Evolutionary conservation across 371 early-diverging fungal genomes (phyloP).

Genomic region (Encephalitozoon intestinalis): DNA sequence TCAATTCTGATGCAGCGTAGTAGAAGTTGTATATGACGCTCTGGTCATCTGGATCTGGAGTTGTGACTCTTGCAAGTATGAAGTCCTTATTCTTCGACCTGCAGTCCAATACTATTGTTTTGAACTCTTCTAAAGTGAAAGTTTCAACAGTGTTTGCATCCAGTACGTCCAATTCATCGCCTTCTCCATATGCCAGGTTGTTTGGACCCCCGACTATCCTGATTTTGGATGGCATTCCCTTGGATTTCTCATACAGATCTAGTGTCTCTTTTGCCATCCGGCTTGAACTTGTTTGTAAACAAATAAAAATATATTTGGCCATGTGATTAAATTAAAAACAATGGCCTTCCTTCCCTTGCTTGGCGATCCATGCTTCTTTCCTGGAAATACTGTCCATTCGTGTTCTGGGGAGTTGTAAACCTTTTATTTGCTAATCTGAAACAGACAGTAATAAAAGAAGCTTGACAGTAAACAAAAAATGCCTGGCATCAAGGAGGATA

Average conservation of each 20-base stretch:
- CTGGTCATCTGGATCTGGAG: constrained; percentile 65
- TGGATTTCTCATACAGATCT: constrained; percentile 41
- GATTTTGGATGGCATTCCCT: constrained; percentile 45
- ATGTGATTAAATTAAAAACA: constrained; percentile 3
- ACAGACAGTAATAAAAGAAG: constrained; percentile 14
- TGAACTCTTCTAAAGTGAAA: constrained; percentile 70
- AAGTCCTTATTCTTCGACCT: constrained; percentile 67
- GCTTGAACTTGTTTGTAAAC: constrained; percentile 34
- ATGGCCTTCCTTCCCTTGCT: neutral
- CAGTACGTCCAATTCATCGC: constrained; percentile 60
- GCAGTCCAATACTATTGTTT: constrained; percentile 63
- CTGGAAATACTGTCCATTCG: neutral
- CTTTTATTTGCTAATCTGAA: constrained; percentile 4
- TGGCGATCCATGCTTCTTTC: neutral
- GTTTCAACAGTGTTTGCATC: constrained; percentile 67
- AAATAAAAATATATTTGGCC: constrained; percentile 24
- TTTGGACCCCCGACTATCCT: constrained; percentile 59
- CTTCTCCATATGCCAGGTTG: constrained; percentile 30
- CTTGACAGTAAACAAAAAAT: constrained; percentile 5
- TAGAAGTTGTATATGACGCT: constrained; percentile 65
- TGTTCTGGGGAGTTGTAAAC: neutral
- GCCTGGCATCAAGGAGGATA: neutral
- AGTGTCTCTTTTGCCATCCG: constrained; percentile 15
- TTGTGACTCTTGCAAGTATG: constrained; percentile 69
- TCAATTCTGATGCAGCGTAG: constrained; percentile 71